Evolutionary conservation across 306 rosid species (phyloP).

Genomic region (Ceratonia siliqua): DNA sequence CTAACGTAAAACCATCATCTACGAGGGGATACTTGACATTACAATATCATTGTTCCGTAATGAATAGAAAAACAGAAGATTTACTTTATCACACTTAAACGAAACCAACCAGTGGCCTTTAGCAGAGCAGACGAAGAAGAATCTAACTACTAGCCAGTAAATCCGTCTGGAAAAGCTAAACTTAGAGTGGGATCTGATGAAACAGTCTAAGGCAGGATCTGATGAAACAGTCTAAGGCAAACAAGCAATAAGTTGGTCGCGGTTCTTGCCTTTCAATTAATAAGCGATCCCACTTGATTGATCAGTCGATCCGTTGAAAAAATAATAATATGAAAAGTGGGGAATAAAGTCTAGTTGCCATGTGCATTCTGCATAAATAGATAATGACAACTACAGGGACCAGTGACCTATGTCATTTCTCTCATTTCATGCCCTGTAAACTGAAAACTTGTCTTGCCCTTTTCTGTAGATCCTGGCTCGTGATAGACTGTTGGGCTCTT

Average conservation of each 20-base stretch:
- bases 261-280: conserved; percentile 9
- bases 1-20: conserved; percentile 7
- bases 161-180: conserved; percentile 15
- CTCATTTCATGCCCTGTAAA: conserved; percentile 20
- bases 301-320: conserved; percentile 18
- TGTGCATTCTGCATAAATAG: not conserved
- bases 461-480: conserved; percentile 82
- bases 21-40: not conserved
- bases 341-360: conserved; percentile 7
- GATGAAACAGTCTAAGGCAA: not conserved
- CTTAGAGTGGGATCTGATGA: not conserved
- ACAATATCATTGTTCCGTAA: not conserved
- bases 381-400: not conserved
- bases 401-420: conserved; percentile 14
- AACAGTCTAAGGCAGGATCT: not conserved
- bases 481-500: conserved; percentile 91
- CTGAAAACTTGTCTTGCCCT: conserved; percentile 34
- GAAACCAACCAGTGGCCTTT: conserved; percentile 8
- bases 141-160: not conserved
- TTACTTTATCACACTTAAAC: conserved; percentile 2
- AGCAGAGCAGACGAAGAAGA: not conserved
- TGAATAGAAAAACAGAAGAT: not conserved
- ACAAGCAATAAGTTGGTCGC: conserved; percentile 4
- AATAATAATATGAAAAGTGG: not conserved
- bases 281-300: not conserved